These are phyloP conservation scores for Amanita polypyramis DNA, from an alignment of 768 basidiomycete genomes.

Conservation along the genomic window DNA sequence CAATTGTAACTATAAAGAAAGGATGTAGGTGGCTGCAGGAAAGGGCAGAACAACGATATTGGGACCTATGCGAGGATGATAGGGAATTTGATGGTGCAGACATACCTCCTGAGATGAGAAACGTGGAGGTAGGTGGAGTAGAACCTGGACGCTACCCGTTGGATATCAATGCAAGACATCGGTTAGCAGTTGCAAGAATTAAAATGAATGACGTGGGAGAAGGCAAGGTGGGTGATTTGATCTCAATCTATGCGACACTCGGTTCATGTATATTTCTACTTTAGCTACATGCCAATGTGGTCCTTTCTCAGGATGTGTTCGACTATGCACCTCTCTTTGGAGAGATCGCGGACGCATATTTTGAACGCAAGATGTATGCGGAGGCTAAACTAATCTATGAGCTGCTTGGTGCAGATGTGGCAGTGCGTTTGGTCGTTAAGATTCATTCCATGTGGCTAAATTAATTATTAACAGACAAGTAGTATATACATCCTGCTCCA, in stretches of 20 bases:
- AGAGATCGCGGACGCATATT: constrained; percentile 82
- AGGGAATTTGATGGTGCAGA: constrained; percentile 67
- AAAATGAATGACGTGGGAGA: constrained; percentile 73
- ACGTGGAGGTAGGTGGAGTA: constrained; percentile 26
- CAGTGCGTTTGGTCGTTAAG: constrained; percentile 31
- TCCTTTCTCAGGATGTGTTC: constrained; percentile 60
- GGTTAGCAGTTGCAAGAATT: constrained; percentile 75
- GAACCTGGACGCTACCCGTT: constrained; percentile 50
- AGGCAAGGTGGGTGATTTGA: constrained; percentile 50
- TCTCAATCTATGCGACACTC: neutral
- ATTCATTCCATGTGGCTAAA: neutral
- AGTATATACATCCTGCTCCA: constrained; percentile 62
- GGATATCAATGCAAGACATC: constrained; percentile 72
- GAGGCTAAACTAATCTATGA: constrained; percentile 79
- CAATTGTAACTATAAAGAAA: constrained; percentile 55
- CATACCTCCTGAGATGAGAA: constrained; percentile 15
- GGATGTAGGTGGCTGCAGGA: constrained; percentile 93
- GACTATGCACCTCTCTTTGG: constrained; percentile 73
- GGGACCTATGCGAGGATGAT: constrained; percentile 81
- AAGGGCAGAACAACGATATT: constrained; percentile 56
- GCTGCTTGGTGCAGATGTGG: constrained; percentile 61
- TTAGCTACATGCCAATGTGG: constrained; percentile 68
- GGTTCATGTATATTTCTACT: neutral
- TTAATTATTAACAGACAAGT: constrained; percentile 47
- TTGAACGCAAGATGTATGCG: constrained; percentile 62